Evolutionary conservation across 2,329 filamentous ascomycete genomes (phyloP).

Genomic region (Arthrinium phaeospermum): DNA sequence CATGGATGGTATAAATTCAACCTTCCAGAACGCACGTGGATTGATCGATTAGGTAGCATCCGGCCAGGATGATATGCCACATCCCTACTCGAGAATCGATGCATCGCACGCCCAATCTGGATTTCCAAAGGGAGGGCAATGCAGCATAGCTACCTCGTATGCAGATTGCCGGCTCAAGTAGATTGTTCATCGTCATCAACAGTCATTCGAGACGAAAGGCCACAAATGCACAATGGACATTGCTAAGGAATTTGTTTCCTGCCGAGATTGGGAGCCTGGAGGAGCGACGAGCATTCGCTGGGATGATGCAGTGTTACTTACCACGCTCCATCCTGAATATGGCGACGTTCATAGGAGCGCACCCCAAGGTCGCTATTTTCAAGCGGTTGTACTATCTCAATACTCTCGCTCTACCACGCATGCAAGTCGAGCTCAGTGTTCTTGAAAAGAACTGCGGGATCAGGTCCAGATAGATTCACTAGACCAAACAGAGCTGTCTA

Average conservation of each 20-base stretch:
- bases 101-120: neutral
- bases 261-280: neutral
- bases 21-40: neutral
- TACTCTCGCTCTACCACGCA: neutral
- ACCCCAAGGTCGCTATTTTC: neutral
- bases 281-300: neutral
- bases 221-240: neutral
- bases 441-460: neutral
- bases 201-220: neutral
- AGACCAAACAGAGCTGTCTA: neutral
- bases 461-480: neutral
- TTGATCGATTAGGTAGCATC: neutral
- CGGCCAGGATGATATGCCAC: neutral
- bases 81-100: neutral
- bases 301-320: neutral
- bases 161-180: neutral
- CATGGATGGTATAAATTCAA: neutral
- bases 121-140: neutral
- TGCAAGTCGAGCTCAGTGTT: neutral
- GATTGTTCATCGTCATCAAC: neutral
- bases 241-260: neutral
- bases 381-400: neutral
- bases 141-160: neutral
- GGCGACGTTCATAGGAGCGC: neutral
- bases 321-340: neutral